Conservation (phyloP, 1,284 basidiomycete species). For the Blastosporella zonata region DNA sequence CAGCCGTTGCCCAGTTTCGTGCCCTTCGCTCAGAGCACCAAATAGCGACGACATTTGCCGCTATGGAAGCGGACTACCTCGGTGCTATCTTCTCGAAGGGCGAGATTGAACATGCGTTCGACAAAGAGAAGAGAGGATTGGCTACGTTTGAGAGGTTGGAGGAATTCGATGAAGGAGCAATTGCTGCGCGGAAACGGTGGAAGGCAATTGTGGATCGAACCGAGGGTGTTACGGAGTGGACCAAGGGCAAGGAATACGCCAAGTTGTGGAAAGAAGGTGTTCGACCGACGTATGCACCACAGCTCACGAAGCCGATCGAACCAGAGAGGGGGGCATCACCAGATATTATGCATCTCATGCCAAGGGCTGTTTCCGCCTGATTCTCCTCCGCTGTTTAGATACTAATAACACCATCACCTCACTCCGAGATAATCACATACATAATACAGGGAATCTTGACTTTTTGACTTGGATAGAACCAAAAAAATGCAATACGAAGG, state of each 20-base stretch:
- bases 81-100: constrained; percentile 70
- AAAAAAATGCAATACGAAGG: too few relatives aligned
- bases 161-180: constrained; percentile 54
- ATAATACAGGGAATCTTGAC: too few relatives aligned
- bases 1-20: constrained; percentile 83
- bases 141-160: constrained; percentile 55
- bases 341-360: too few relatives aligned
- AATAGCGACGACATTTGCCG: constrained; percentile 73
- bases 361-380: too few relatives aligned
- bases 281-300: constrained; percentile 60
- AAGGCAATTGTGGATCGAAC: constrained; percentile 58
- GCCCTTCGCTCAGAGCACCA: constrained; percentile 84
- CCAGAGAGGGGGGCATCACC: too few relatives aligned
- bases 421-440: background rate
- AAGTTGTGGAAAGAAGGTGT: constrained; percentile 68
- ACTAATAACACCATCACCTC: too few relatives aligned
- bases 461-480: too few relatives aligned
- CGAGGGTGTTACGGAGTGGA: constrained; percentile 51
- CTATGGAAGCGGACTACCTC: constrained; percentile 76
- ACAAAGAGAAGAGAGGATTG: constrained; percentile 60
- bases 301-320: constrained; percentile 38
- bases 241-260: constrained; percentile 66
- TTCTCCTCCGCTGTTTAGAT: too few relatives aligned
- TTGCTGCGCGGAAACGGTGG: constrained; percentile 73
- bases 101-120: constrained; percentile 59